Evolutionary conservation across 805 yeast genomes (phyloP), one percentile per base, ranked within the genome.

Genomic region (Kluyveromyces dobzhanskii): DNA sequence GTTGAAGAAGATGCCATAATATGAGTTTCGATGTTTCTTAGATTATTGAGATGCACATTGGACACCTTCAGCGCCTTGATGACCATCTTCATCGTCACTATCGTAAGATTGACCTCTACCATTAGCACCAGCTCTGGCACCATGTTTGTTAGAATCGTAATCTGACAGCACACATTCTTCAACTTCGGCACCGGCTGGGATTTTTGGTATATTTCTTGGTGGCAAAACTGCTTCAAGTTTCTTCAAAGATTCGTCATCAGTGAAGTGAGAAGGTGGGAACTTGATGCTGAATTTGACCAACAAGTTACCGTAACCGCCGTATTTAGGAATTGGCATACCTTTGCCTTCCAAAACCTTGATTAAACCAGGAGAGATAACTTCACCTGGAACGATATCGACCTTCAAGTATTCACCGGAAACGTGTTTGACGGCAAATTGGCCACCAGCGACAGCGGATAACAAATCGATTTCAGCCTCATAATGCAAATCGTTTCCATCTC

Each of bases 251-350:
- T 78, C 86, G 61, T 84, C 95, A 44, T 73, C 55, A 35, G 94
- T 73, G 59, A 85, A 86, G 57, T 80, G 73, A 39, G 71, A 64
- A 38, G 61, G 59, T 48, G 99, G 99, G 85, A 92, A 92, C 59
- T 83, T 86, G 55, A 92, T 75, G 48, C 77, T 78, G 67, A 92
- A 92, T 59, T 84, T 80, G 51, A 92, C 68, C 54, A 85, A 77
- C 68, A 92, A 73, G 67, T 86, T 78, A 65, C 99, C 99, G 55
- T 62, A 71, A 47, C 87, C 85, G 61, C 95, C 95, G 60, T 75
- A 80, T 66, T 92, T 79, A 66, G 73, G 80, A 49, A 90, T 69
- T 50, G 98, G 99, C 98, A 92, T 92, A 78, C 99, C 99, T 66
- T 90, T 88, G 54, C 80, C 85, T 51, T 82, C 86, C 47, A 92